Base-by-base conservation (phyloP, 176 grass and related monocot species). In the bread wheat (Triticum aestivum) region DNA sequence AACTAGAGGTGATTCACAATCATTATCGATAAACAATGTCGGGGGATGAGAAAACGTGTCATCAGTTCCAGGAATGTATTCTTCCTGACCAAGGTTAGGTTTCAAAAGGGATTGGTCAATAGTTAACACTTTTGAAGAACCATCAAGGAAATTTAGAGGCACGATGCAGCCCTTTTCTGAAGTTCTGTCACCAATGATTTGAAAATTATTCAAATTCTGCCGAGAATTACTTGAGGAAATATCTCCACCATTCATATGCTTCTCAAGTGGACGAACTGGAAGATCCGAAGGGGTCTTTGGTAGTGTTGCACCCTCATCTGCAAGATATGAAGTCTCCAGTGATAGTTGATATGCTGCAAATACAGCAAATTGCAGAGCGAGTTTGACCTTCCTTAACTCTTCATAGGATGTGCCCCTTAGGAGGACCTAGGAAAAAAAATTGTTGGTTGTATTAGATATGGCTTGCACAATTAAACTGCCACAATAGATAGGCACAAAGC, bases 261-360 rank as follows among this genome's bases (percentile, higher is more conserved):
- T 95, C 66, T 91, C 81, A 44, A 77, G 21, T 66, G 81, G 78
- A 41, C 38, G 21, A 41, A n/a, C 35, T 69, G 79, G 74, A 75
- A 88, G 73, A 67, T 61, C 84, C 51, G 74, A 85, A 75, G 78
- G 85, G 54, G 86, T 78, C 81, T 92, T 99, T 63, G 97, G 97
- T 34, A 99, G 83, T 21, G 83, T 89, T 47, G 97, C 97, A 49
- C 94, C 94, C 84, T 96, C 97, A 82, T 99, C 94, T 7, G 90
- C 92, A 86, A 96, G 94, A 87, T 96, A 99, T 62, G 92, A 99
- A 61, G 97, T 96, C 72, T 99, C 94, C 30, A 94, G 85, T 56
- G 94, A 96, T 39, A 99, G 77, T 89, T 99, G 97, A 86, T 99
- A 94, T 47, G 94, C 97, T 82, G 97, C 97, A 94, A 99, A 99